Evolutionary conservation across 148 eudicot genomes (phyloP), one percentile per base, ranked within the genome.

Genomic region (Spergularia marina): DNA sequence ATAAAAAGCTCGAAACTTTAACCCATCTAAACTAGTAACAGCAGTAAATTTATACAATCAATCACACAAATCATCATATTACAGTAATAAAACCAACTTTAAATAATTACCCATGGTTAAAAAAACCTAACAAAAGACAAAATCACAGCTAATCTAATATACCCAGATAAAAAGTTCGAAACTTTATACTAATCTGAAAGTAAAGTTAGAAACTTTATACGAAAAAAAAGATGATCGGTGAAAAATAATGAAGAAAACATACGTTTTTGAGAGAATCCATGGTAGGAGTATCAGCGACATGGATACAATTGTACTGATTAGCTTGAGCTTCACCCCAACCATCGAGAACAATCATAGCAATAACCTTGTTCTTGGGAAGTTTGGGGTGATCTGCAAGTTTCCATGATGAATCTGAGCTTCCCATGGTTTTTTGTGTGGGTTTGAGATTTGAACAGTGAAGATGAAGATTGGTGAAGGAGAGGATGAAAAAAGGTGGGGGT

Each of bases 311-410:
- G 65, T 83, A 91, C 67, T 86, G 56, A 80, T 91, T 70, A 20
- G 93, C 86, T 0, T 73, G 64, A 15, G 97, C 91, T 80, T 91
- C 97, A 18, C 93, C 97, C 97, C 93, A 91, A 6, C 97, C 97
- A 63, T 91, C 97, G 74, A 91, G 82, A 6, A 91, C 93, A 40
- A 91, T 74, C 77, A 86, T 1, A 4, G 91, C 93, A 6, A 91
- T 21, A 13, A 76, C 78, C 85, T 91, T 91, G 6, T 82, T 90
- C 79, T 91, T 91, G 1, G 91, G 91, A 13, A 91, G 82, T 71
- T 89, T 89, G 1, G 93, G 86, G 77, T 89, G 89, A 82, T 89
- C 93, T 16, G 80, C 78, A 60, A 91, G 70, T 30, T 87, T 91
- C 89, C 90, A 91, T 71, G 93, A 81, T 44, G 81, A 74, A 74